These are phyloP conservation scores for Pascua guehoae DNA, from an alignment of 1,284 basidiomycete species.

Conservation along the genomic window DNA sequence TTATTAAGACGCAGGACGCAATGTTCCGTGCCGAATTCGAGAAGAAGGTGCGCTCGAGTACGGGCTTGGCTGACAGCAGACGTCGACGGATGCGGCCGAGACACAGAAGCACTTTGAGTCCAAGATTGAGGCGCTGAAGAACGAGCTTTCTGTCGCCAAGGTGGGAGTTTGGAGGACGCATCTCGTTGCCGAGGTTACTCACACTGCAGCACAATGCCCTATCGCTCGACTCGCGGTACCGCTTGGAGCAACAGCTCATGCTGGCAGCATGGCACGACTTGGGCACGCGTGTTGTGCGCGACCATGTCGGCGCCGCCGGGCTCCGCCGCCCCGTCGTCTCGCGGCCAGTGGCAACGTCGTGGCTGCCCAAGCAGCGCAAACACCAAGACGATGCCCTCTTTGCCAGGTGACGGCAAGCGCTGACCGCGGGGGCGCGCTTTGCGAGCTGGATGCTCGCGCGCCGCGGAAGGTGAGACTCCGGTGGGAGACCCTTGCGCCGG, in stretches of 20 bases:
- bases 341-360: conserved; percentile 55
- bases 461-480: conserved; percentile 10
- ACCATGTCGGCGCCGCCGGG: conserved; percentile 33
- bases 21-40: conserved; percentile 51
- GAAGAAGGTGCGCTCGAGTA: conserved; percentile 15
- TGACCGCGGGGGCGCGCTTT: conserved; percentile 15
- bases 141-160: conserved; percentile 63
- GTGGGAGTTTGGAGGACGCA: conserved; percentile 47
- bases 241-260: conserved; percentile 74
- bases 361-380: conserved; percentile 61
- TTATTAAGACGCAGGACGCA: conserved; percentile 88
- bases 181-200: neutral
- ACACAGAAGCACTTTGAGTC: conserved; percentile 64
- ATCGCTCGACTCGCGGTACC: conserved; percentile 53
- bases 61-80: conserved; percentile 9
- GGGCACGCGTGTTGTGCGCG: conserved; percentile 63
- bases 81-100: conserved; percentile 64
- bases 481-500: conserved; percentile 7
- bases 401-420: conserved; percentile 17
- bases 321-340: conserved; percentile 37
- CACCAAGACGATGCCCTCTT: conserved; percentile 40
- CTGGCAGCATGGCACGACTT: conserved; percentile 66
- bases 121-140: conserved; percentile 67
- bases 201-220: conserved; percentile 6
- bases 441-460: conserved; percentile 6